phyloP scores from a whole-genome alignment of 352 stramenopile genomes.

The Phytophthora sojae region DNA sequence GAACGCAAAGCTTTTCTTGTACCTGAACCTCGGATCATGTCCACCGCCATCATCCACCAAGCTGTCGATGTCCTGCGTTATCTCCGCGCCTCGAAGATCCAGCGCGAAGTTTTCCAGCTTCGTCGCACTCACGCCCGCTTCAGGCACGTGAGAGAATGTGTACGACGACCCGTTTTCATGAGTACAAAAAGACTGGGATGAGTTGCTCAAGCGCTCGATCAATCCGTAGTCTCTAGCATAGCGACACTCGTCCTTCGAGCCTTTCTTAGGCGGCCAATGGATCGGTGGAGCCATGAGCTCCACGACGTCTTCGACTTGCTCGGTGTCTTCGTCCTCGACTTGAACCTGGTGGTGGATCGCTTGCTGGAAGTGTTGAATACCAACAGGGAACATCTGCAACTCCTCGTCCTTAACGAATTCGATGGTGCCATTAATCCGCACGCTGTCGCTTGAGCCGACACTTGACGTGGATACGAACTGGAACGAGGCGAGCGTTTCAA shows the following conservation, averaged over 20 bases:
- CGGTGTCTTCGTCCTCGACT: slow-evolving; percentile 4
- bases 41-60: slow-evolving; percentile 26
- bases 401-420: background rate
- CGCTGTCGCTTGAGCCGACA: background rate
- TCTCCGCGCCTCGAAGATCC: slow-evolving; percentile 24
- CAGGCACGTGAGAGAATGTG: slow-evolving; percentile 24
- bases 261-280: slow-evolving; percentile 20
- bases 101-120: slow-evolving; percentile 33
- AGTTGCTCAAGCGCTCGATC: slow-evolving; percentile 28
- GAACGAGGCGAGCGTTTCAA: slow-evolving; percentile 22
- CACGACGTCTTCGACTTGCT: background rate
- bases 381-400: slow-evolving; percentile 23
- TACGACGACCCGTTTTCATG: slow-evolving; percentile 22
- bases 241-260: slow-evolving; percentile 25
- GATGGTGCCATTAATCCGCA: background rate
- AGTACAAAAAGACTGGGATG: slow-evolving; percentile 25
- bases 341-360: slow-evolving; percentile 18
- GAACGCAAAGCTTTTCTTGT: slow-evolving; percentile 25
- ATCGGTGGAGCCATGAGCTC: slow-evolving; percentile 7
- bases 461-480: slow-evolving; percentile 3
- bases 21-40: slow-evolving; percentile 42
- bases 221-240: slow-evolving; percentile 37
- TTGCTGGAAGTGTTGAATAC: slow-evolving; percentile 6
- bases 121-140: slow-evolving; percentile 26
- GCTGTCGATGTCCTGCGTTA: slow-evolving; percentile 28